Evolutionary conservation across 345 rosid species (phyloP).

Genomic region (Ceriops zippeliana): DNA sequence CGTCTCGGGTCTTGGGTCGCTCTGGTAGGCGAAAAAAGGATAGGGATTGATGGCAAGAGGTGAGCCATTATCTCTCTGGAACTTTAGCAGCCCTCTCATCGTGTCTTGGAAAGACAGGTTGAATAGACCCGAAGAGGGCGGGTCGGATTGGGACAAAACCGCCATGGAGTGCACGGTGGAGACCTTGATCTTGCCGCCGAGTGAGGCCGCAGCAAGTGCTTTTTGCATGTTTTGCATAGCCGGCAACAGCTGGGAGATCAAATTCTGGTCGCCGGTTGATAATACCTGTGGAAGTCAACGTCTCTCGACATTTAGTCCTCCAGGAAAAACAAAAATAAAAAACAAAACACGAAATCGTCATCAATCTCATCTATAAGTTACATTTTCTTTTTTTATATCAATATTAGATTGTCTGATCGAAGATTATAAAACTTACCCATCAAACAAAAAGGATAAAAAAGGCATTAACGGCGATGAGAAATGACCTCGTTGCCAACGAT

Average conservation of each 20-base stretch:
- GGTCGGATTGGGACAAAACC: conserved; percentile 64
- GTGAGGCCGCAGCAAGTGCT: conserved; percentile 62
- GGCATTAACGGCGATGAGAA: neutral
- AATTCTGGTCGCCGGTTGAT: conserved; percentile 54
- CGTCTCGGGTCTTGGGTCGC: conserved; percentile 84
- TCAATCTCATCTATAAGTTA: neutral
- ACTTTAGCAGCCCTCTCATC: conserved; percentile 61
- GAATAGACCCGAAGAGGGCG: conserved; percentile 81
- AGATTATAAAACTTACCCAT: too few species aligned
- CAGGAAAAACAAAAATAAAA: neutral
- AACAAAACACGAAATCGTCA: neutral
- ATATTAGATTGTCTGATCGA: too few species aligned
- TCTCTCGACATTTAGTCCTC: neutral
- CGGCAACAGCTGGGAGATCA: conserved; percentile 74
- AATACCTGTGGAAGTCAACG: conserved; percentile 46
- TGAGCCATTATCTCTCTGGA: conserved; percentile 63
- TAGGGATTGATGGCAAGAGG: conserved; percentile 86
- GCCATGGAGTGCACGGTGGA: conserved; percentile 93
- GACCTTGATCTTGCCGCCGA: conserved; percentile 77
- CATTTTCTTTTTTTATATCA: too few species aligned
- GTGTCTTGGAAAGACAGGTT: conserved; percentile 46
- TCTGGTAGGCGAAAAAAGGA: conserved; percentile 86
- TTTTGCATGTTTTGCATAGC: conserved; percentile 77
- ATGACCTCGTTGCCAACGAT: conserved; percentile 68
- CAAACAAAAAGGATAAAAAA: neutral